These are phyloP conservation scores for Leccinum proximum DNA, from an alignment of 1,284 basidiomycete genomes.

Conservation along the genomic window DNA sequence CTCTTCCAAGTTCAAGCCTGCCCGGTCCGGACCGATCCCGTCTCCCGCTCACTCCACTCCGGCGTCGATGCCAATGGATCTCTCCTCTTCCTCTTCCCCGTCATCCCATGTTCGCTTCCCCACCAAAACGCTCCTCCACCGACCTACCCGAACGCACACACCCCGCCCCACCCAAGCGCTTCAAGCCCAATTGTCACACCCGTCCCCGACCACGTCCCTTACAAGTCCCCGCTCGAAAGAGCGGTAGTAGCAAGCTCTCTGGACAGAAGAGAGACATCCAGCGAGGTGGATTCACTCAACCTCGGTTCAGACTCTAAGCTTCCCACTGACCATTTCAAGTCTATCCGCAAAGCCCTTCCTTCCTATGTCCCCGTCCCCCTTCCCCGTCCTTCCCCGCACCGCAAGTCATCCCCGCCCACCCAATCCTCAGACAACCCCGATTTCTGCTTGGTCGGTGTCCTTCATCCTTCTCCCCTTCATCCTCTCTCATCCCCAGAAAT, in stretches of 20 bases:
- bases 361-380: neutral
- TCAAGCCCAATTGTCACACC: slow-evolving; percentile 31
- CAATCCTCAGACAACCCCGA: slow-evolving; percentile 9
- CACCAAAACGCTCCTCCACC: slow-evolving; percentile 42
- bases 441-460: slow-evolving; percentile 14
- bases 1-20: slow-evolving; percentile 39
- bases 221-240: slow-evolving; percentile 8
- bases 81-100: slow-evolving; percentile 9
- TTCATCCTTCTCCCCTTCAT: neutral
- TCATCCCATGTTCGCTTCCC: slow-evolving; percentile 37
- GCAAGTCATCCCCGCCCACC: slow-evolving; percentile 11
- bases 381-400: slow-evolving; percentile 2
- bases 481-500: slow-evolving; percentile 18
- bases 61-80: slow-evolving; percentile 11
- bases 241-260: slow-evolving; percentile 1
- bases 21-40: slow-evolving; percentile 7
- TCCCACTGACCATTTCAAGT: slow-evolving; percentile 18
- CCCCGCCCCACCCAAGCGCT: slow-evolving; percentile 35
- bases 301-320: slow-evolving; percentile 6
- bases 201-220: slow-evolving; percentile 38
- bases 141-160: slow-evolving; percentile 31
- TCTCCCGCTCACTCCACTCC: neutral
- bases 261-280: slow-evolving; percentile 22
- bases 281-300: slow-evolving; percentile 28
- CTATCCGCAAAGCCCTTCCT: slow-evolving; percentile 5